Percentiles rank a stretch among this genome's conserved stretches.
Evolutionary conservation across 805 yeast genomes (phyloP).

Genomic region (Wickerhamomyces strasburgensis): DNA sequence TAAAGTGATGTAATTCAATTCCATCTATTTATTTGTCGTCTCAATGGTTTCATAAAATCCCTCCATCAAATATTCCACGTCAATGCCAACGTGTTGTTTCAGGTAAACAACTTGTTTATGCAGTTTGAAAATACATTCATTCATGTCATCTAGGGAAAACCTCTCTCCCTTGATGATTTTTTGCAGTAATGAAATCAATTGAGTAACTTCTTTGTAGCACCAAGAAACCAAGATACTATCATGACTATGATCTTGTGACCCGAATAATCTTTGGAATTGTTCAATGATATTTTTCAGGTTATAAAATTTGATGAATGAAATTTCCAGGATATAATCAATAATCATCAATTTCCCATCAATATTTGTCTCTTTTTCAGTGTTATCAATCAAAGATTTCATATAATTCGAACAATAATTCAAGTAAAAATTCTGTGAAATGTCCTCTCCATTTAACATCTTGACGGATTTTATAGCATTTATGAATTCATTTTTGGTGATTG

Average conservation of each 20-base stretch:
- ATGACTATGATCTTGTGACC: conserved; percentile 37
- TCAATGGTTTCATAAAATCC: conserved; percentile 22
- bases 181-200: conserved; percentile 60
- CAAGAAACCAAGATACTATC: conserved; percentile 48
- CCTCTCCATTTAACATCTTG: conserved; percentile 25
- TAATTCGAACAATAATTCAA: conserved; percentile 43
- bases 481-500: conserved; percentile 23
- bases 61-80: conserved; percentile 42
- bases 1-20: too few species aligned
- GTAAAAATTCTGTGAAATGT: conserved; percentile 44
- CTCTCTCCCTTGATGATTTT: conserved; percentile 65
- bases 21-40: too few species aligned
- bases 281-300: conserved; percentile 52
- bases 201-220: conserved; percentile 7
- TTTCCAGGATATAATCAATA: conserved; percentile 50
- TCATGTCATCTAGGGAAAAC: conserved; percentile 45
- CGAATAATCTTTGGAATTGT: conserved; percentile 50
- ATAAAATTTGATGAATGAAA: conserved; percentile 59
- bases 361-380: conserved; percentile 37
- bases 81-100: conserved; percentile 59
- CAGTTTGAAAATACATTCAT: conserved; percentile 50
- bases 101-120: conserved; percentile 57
- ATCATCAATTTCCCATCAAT: conserved; percentile 45
- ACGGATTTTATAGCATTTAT: conserved; percentile 35
- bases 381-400: conserved; percentile 42